Conservation (phyloP, 2,329 filamentous ascomycete genomes). For the Neoarthrinium moseri region DNA sequence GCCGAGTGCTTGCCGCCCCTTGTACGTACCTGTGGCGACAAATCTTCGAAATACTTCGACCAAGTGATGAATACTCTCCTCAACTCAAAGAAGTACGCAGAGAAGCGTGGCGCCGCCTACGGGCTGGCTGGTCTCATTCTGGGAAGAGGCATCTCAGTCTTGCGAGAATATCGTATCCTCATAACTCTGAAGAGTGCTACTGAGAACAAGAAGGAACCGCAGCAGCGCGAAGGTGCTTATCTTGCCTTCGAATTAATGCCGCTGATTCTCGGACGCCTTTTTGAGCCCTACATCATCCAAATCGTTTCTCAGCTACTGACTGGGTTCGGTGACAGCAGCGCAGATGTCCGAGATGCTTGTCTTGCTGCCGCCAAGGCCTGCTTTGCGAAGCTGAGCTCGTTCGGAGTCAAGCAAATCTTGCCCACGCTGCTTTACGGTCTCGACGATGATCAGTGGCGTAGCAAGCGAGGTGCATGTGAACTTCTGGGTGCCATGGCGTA, state of each 20-base stretch:
- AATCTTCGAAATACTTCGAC: constrained; percentile 77
- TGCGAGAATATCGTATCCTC: constrained; percentile 85
- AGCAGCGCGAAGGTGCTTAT: constrained; percentile 84
- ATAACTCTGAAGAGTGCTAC: constrained; percentile 74
- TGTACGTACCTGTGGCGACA: constrained; percentile 76
- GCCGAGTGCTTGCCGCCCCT: constrained; percentile 91
- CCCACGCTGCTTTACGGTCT: constrained; percentile 89
- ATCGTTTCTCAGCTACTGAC: constrained; percentile 87
- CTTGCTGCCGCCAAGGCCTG: constrained; percentile 91
- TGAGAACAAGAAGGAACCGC: constrained; percentile 94
- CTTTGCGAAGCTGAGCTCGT: constrained; percentile 91
- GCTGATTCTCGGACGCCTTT: constrained; percentile 79
- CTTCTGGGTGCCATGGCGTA: constrained; percentile 98
- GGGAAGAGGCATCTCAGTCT: constrained; percentile 78
- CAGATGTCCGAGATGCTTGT: constrained; percentile 89
- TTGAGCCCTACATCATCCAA: constrained; percentile 96
- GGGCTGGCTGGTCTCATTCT: constrained; percentile 87
- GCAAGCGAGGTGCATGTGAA: constrained; percentile 97
- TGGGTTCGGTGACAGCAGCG: constrained; percentile 84
- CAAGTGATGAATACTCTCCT: constrained; percentile 80
- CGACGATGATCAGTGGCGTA: constrained; percentile 95
- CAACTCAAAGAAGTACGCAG: constrained; percentile 87
- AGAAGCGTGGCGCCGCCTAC: constrained; percentile 89
- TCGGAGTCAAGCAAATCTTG: constrained; percentile 90
- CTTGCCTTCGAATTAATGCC: constrained; percentile 90